Percentiles rank a stretch among this genome's conserved stretches.
These are phyloP conservation scores for Rasamsonia emersonii DNA, from an alignment of 2,329 filamentous ascomycete genomes.

Conservation along the genomic window DNA sequence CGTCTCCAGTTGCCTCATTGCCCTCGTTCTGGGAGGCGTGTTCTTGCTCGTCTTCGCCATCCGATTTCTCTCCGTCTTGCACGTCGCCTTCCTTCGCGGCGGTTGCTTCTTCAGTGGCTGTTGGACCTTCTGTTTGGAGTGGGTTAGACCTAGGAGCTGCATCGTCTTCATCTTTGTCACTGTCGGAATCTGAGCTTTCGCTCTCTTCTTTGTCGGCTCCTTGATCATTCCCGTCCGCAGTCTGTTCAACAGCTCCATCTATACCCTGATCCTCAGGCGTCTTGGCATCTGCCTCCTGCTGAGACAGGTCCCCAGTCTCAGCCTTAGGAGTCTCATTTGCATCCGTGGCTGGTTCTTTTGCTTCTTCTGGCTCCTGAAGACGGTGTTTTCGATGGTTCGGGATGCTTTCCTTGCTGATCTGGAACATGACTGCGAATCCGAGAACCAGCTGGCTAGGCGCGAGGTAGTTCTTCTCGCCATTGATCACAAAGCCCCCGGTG, in stretches of 20 bases:
- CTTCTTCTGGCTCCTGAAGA: slow-evolving; percentile 30
- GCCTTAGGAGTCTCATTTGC: slow-evolving; percentile 14
- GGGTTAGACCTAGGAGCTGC: slow-evolving; percentile 6
- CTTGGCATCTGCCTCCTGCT: slow-evolving; percentile 16
- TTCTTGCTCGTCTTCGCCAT: slow-evolving; percentile 27
- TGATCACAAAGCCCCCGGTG: slow-evolving; percentile 68
- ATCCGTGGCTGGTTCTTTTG: slow-evolving; percentile 13
- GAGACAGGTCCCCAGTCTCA: slow-evolving; percentile 20
- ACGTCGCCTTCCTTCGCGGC: neutral
- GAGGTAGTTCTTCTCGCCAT: slow-evolving; percentile 82
- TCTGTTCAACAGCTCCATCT: slow-evolving; percentile 13
- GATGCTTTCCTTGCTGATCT: slow-evolving; percentile 81
- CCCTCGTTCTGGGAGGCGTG: slow-evolving; percentile 1
- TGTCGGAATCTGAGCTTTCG: slow-evolving; percentile 4
- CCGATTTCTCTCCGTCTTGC: neutral
- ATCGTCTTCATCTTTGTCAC: slow-evolving; percentile 6
- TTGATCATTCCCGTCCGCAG: slow-evolving; percentile 13
- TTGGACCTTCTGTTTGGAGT: no score
- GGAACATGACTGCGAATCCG: slow-evolving; percentile 80
- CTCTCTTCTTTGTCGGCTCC: slow-evolving; percentile 18
- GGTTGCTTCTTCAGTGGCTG: slow-evolving; percentile 9
- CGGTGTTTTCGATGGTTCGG: slow-evolving; percentile 69
- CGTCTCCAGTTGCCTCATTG: slow-evolving; percentile 2
- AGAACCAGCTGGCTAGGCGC: slow-evolving; percentile 80
- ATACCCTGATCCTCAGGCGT: slow-evolving; percentile 19